Base-by-base conservation (phyloP, 2,329 filamentous ascomycete genomes). In the Diaporthe vaccinii region DNA sequence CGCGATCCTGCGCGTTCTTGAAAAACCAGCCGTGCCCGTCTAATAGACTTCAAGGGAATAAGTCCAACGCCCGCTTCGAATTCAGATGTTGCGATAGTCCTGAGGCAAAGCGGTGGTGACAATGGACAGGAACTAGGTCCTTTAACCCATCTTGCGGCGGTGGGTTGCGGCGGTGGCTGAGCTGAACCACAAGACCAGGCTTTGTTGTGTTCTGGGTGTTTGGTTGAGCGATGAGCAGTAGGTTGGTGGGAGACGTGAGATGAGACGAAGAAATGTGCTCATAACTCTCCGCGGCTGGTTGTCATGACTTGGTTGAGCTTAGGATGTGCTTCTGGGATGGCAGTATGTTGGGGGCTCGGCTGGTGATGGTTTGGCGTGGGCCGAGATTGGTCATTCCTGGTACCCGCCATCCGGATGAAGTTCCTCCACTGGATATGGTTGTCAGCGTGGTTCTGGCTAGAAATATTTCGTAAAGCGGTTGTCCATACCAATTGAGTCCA, bases 61-160 rank as follows among this genome's bases (percentile, higher is more conserved):
- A 67, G 2, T 69, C 34, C 65, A 69, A 55, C 9, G 65, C 49
- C 41, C 49, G 61, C 61, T 61, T 41, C 57, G 34, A 14, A 9
- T 15, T 6, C 25, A 10, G n/a, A 8, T 9, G 25, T 4, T 4
- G 34, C 15, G 10, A 39, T 10, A 22, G 20, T 55, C 49, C 36
- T 20, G 9, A 22, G 49, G 22, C 9, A 55, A 20, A 39, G n/a
- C 4, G 9, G 14, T 53, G 7, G 34, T 14, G 49, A 34, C 12
- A 9, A 31, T 28, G 14, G 12, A 53, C 46, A n/a, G 22, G 14
- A 9, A 53, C 8, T 7, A 20, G 17, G n/a, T 39, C n/a, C 49
- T 22, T 17, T 25, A 10, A 17, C 20, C 53, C 20, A 39, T 25
- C 34, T n/a, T 68, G 14, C 34, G 22, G 65, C 12, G 6, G 46